Evolutionary conservation across 2,329 filamentous ascomycete species (phyloP), one percentile per base, ranked within the genome.

Genomic region (Aspergillus latus): DNA sequence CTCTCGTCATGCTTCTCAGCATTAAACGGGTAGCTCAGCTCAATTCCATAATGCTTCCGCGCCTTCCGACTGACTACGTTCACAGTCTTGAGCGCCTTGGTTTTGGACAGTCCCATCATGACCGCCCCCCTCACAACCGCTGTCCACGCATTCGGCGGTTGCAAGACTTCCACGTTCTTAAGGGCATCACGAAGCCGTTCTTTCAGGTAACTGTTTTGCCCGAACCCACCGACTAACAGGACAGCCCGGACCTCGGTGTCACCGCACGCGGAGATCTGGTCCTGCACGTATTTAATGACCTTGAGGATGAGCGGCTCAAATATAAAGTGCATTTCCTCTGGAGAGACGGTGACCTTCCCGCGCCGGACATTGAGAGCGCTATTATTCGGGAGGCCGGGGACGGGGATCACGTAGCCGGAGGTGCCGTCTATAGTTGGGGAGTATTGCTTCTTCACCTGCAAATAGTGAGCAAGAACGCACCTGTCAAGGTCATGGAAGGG

Each of bases 221-320:
- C 67, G 47, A 71, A 69, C 1, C 66, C 66, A 1, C 69, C 68
- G 1, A 71, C 68, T 0, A 71, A 49, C 2, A 70, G 60, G 1
- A 72, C 58, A 5, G 65, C 58, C 60, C 81, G 79, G 42, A 52
- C 32, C 7, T 36, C 34, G 58, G 88, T 85, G 40, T 84, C 83
- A 68, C 81, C 81, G 37, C 83, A 84, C 11, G 82, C 82, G 74
- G 85, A 83, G 62, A 68, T 58, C 43, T 69, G 67, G 30, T 55
- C 39, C 30, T 58, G 55, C 6, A 70, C 64, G 6, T 58, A 45
- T 7, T 50, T 49, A 34, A 68, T 49, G 0, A 63, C 60, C 26
- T 59, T 43, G 7, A 69, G 45, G 30, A 51, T 43, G n/a, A 65
- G 54, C 2, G 65, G 64, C 4, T 58, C 30, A 36, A 70, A 69